phyloP scores from a whole-genome alignment of 257 asterid species.

The Solanum chaucha region DNA sequence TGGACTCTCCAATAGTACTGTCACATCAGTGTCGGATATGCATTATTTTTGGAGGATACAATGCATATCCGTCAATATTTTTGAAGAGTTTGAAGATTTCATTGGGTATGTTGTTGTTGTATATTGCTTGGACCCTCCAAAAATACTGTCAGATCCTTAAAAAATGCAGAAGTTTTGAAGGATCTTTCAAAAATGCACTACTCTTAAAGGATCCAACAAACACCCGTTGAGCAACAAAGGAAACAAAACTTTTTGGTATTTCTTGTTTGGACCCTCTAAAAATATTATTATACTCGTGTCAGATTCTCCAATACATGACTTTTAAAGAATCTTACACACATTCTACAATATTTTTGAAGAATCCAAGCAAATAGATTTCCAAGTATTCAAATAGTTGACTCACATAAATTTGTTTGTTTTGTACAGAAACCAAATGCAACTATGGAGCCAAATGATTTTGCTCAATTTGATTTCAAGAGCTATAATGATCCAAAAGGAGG shows the following conservation, averaged over 20 bases:
- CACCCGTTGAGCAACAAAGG: too few relatives aligned
- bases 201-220: not conserved
- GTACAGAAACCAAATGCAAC: slow-evolving; percentile 39
- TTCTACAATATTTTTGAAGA: not conserved
- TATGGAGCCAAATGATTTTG: slow-evolving; percentile 23
- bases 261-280: too few relatives aligned
- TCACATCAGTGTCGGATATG: not conserved
- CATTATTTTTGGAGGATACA: not conserved
- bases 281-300: too few relatives aligned
- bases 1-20: not conserved
- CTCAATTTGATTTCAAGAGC: slow-evolving; percentile 22
- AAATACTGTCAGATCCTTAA: too few relatives aligned
- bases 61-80: not conserved
- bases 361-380: not conserved
- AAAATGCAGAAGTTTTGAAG: too few relatives aligned
- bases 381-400: not conserved
- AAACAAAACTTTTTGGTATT: too few relatives aligned
- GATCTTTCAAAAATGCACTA: not conserved
- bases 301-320: too few relatives aligned
- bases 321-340: too few relatives aligned
- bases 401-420: not conserved
- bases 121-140: not conserved
- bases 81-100: not conserved
- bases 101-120: too few relatives aligned
- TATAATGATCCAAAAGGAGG: slow-evolving; percentile 40